Percentiles rank a stretch among this genome's conserved stretches.
phyloP scores from a whole-genome alignment of 208 protist genomes.

The Angomonas ambiguus region DNA sequence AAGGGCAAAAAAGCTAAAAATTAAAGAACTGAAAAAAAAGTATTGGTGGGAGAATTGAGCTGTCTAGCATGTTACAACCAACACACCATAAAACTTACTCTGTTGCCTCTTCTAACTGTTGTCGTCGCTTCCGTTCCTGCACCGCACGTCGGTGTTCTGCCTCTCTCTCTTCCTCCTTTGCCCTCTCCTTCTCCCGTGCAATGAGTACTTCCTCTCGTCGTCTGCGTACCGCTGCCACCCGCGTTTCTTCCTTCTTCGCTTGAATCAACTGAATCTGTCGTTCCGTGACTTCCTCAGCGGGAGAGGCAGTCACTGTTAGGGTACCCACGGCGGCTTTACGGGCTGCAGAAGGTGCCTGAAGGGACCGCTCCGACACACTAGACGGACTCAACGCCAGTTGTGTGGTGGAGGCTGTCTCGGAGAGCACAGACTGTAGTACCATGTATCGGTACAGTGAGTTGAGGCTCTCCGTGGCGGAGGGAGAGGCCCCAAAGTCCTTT shows the following conservation, averaged over 20 bases:
- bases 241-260: conserved; percentile 43
- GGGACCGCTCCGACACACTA: neutral
- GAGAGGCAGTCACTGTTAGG: neutral
- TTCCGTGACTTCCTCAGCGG: conserved; percentile 39
- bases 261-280: conserved; percentile 38
- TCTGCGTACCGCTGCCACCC: conserved; percentile 33
- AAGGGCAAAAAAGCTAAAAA: no score
- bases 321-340: neutral
- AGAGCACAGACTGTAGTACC: neutral
- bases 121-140: conserved; percentile 47
- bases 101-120: conserved; percentile 22
- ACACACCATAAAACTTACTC: conserved; percentile 11
- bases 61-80: neutral
- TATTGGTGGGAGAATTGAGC: neutral
- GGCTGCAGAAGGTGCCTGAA: neutral
- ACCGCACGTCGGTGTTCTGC: conserved; percentile 42
- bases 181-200: conserved; percentile 37
- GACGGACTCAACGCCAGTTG: no score
- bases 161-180: conserved; percentile 49
- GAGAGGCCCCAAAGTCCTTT: neutral
- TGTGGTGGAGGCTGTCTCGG: neutral
- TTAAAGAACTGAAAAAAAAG: neutral
- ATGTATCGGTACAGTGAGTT: neutral
- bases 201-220: conserved; percentile 47
- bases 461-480: neutral